Base-by-base conservation (phyloP, 345 rosid species). In the Combretum micranthum region DNA sequence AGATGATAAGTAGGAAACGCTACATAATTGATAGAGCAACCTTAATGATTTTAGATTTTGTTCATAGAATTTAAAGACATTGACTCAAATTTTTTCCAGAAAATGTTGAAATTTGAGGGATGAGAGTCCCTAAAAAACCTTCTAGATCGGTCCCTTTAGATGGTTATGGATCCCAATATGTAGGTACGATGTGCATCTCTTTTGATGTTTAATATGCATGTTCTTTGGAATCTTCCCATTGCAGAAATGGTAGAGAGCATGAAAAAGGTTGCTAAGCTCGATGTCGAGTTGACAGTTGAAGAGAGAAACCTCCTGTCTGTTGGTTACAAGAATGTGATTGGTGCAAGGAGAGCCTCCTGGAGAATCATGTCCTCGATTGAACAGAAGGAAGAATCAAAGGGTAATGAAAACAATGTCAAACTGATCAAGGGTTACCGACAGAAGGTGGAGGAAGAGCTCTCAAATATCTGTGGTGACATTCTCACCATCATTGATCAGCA, bases 191-290 rank as follows among this genome's bases (percentile, higher is more conserved):
- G 20, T 54, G 13, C 46, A 18, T 58, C 16, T 55, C 20, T 0
- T 42, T 2, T 15, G 18, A 42, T 12, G 21, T 17, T 37, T 43
- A 15, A 15, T 44, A 0, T 15, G 16, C 1, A 59, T 59, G 37
- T n/a, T 7, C 13, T 26, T 13, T 53, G 16, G 12, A 20, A 2
- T 59, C 15, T 49, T 18, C 20, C 13, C 60, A 58, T 26, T 26
- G 18, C 83, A 92, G 99, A 93, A 76, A 93, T 93, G 99, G 94
- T 93, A 15, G 99, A 93, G 69, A 59, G 96, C 75, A 93, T 89
- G 99, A 89, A 93, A 64, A 80, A 77, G 42, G 83, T 93, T 56
- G 97, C 94, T 0, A 82, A 67, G 53, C 85, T 93, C 14, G 79
- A 82, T 64, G 75, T 84, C n/a, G 96, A 93, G 72, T 81, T 93